These are phyloP conservation scores for Citrus sp. DNA, from an alignment of 345 rosid genomes.

Conservation along the genomic window DNA sequence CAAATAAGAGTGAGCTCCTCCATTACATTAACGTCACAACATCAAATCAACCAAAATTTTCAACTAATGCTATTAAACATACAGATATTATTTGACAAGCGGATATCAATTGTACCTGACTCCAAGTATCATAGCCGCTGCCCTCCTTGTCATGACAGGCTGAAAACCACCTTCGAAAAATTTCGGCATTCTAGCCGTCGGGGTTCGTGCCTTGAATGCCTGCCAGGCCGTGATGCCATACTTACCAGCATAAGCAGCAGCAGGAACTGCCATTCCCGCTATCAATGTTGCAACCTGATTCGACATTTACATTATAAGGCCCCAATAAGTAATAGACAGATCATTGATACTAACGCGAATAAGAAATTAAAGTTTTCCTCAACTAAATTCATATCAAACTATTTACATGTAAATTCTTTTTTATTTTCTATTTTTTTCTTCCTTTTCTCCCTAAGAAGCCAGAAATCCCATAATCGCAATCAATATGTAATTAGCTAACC, in stretches of 20 bases:
- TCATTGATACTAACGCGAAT: background rate
- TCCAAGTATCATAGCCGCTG: conserved; percentile 86
- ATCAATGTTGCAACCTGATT: conserved; percentile 67
- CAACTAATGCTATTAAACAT: background rate
- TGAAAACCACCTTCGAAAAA: conserved; percentile 87
- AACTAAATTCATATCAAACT: background rate
- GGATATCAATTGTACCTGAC: conserved; percentile 47
- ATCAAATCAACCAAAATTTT: background rate
- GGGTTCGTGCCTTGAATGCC: conserved; percentile 71
- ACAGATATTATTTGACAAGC: background rate
- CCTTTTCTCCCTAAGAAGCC: too few species aligned
- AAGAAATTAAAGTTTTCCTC: background rate
- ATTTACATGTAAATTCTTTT: background rate
- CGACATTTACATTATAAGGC: background rate
- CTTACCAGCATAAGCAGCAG: conserved; percentile 77
- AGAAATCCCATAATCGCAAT: background rate
- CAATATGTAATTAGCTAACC: background rate
- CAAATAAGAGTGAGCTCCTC: background rate
- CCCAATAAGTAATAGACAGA: background rate
- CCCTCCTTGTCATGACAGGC: conserved; percentile 63
- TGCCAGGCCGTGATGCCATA: conserved; percentile 84
- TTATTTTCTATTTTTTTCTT: too few species aligned
- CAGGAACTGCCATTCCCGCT: conserved; percentile 76
- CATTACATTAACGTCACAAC: background rate
- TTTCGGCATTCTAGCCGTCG: conserved; percentile 42